Base-by-base conservation (phyloP, 1,139 yeast genomes). In the Wickerhamomyces sp. region DNA sequence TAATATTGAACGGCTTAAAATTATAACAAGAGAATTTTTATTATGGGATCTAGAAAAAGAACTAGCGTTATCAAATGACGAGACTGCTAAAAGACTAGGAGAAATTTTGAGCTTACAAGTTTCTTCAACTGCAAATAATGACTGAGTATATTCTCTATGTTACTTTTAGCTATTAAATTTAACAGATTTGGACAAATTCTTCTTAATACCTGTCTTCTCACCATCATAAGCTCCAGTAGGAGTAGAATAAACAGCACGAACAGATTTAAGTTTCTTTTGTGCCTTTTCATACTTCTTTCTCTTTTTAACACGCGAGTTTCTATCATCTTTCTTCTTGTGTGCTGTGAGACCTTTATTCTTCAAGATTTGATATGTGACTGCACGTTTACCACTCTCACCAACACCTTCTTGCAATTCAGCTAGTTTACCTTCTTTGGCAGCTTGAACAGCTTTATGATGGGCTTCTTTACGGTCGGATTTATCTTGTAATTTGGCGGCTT, bases 221-320 rank as follows among this genome's bases (percentile, higher is more conserved):
- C 98, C 98, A 50, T 76, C 83, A 64, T 94, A 92, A 3, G 96
- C 82, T 39, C 96, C 89, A 46, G 76, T 72, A 53, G 81, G 86
- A 34, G 78, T 81, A 54, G 82, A 76, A 71, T 83, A 89, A 21
- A 89, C 97, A 44, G 87, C 88, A 64, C 96, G 82, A 48, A 87
- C 84, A 44, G 95, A 83, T 59, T 82, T 81, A 61, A 94, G 82
- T 63, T 89, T 89, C 88, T 89, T 90, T 70, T 89, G 81, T 30
- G 99, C 98, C 61, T 78, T 76, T 49, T 88, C 97, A 68, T 86
- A 92, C 78, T 88, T 88, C 80, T 81, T 86, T 74, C 97, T 84
- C 95, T 92, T 92, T 74, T 92, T 92, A 59, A 92, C 97, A 67
- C 99, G 83, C 31, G 97, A 78, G 61, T 92, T 94, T 67, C 97